These are phyloP conservation scores for Ascochyta koolunga DNA, from an alignment of 2,329 filamentous ascomycete species.

Conservation along the genomic window DNA sequence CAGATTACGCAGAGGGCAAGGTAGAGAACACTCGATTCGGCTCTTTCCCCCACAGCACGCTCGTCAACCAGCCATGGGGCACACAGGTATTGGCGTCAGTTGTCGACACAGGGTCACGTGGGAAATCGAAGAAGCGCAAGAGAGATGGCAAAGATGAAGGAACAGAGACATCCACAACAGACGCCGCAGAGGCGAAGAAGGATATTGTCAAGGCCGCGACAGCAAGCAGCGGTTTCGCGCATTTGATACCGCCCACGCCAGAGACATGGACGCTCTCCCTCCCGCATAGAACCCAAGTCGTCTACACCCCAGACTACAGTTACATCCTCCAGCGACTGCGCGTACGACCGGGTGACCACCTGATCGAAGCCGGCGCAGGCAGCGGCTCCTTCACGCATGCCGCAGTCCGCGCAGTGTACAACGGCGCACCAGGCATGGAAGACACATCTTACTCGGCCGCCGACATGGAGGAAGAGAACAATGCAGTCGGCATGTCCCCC, in stretches of 20 bases:
- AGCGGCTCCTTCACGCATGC: slow-evolving; percentile 87
- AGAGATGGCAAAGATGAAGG: slow-evolving; percentile 47
- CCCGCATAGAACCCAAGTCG: slow-evolving; percentile 83
- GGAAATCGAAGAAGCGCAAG: slow-evolving; percentile 62
- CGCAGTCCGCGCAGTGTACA: slow-evolving; percentile 75
- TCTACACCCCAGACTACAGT: slow-evolving; percentile 87
- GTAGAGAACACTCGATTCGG: slow-evolving; percentile 90
- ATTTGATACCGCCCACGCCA: slow-evolving; percentile 78
- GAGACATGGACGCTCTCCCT: slow-evolving; percentile 82
- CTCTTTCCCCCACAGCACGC: slow-evolving; percentile 64
- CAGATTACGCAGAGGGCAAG: slow-evolving; percentile 54
- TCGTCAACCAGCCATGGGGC: slow-evolving; percentile 81
- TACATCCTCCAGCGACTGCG: slow-evolving; percentile 80
- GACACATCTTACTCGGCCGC: slow-evolving; percentile 13
- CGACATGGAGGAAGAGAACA: slow-evolving; percentile 39
- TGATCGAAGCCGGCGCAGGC: slow-evolving; percentile 83
- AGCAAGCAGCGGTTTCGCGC: slow-evolving; percentile 73
- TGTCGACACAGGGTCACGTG: slow-evolving; percentile 90
- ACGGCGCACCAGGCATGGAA: slow-evolving; percentile 62
- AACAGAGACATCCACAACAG: slow-evolving; percentile 19
- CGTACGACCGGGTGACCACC: slow-evolving; percentile 71
- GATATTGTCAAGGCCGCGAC: slow-evolving; percentile 49
- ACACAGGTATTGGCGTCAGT: slow-evolving; percentile 88
- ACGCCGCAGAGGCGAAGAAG: slow-evolving; percentile 42
- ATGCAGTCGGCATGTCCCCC: slow-evolving; percentile 29